Conservation (phyloP, 306 rosid species). For the Heteromeles arbutifolia region DNA sequence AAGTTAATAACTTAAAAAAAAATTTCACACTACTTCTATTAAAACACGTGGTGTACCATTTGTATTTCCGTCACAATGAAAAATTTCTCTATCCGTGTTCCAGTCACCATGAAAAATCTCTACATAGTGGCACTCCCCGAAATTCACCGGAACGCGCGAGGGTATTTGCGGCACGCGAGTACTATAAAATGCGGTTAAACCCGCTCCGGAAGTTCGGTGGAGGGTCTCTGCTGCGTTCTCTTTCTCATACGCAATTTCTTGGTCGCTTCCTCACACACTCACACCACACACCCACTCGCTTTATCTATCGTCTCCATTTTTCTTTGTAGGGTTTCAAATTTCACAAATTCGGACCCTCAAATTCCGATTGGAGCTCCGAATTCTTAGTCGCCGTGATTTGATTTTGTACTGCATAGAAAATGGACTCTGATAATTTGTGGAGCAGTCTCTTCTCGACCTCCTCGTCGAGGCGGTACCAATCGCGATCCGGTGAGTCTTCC, state of each 20-base stretch:
- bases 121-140: not conserved
- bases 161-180: not conserved
- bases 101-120: too few relatives aligned
- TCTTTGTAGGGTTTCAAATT: constrained; percentile 29
- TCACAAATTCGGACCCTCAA: not conserved
- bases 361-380: not conserved
- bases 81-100: too few relatives aligned
- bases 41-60: too few relatives aligned
- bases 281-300: not conserved
- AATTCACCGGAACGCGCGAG: not conserved
- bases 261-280: constrained; percentile 15
- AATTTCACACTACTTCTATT: too few relatives aligned
- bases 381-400: not conserved
- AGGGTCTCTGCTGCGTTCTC: not conserved
- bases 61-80: too few relatives aligned
- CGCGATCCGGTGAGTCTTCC: constrained; percentile 52
- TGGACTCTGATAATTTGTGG: constrained; percentile 66
- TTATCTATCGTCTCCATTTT: not conserved
- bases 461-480: constrained; percentile 43
- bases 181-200: not conserved
- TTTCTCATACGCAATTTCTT: constrained; percentile 5
- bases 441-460: constrained; percentile 33
- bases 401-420: not conserved
- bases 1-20: too few relatives aligned
- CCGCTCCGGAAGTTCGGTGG: constrained; percentile 17